phyloP scores from a whole-genome alignment of 2,329 filamentous ascomycete genomes.

The Phialophora verrucosa region DNA sequence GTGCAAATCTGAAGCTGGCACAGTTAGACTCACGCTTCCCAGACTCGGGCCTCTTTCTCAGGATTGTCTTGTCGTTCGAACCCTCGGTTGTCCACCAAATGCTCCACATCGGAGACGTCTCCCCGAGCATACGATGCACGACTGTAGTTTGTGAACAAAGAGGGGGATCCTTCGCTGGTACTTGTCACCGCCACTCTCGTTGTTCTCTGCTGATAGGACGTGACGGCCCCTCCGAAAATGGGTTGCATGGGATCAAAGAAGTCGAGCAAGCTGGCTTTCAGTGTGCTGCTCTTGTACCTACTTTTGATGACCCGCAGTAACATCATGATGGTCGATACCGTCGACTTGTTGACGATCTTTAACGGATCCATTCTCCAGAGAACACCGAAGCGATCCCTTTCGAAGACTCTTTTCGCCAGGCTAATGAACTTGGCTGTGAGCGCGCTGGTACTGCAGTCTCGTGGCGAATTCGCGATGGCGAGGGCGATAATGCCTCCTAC shows the following conservation, averaged over 20 bases:
- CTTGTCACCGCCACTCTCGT: slow-evolving; percentile 10
- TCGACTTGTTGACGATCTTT: not conserved
- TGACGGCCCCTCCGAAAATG: slow-evolving; percentile 2
- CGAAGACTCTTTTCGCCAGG: slow-evolving; percentile 8
- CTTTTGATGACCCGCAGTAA: slow-evolving; percentile 8
- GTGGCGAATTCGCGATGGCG: not conserved
- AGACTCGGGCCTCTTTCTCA: slow-evolving; percentile 7
- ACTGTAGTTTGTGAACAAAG: slow-evolving; percentile 13
- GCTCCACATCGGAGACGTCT: slow-evolving; percentile 1
- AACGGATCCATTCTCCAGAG: slow-evolving; percentile 11
- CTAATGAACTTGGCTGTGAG: slow-evolving; percentile 6
- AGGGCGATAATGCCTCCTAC: slow-evolving; percentile 8
- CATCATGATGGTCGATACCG: slow-evolving; percentile 6
- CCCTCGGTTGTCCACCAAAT: slow-evolving; percentile 8
- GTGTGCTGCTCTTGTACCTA: slow-evolving; percentile 3
- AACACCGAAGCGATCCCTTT: slow-evolving; percentile 9
- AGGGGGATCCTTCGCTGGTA: slow-evolving; percentile 9
- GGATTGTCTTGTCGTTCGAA: slow-evolving; percentile 14
- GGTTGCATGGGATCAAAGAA: slow-evolving; percentile 10
- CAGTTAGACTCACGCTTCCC: slow-evolving; percentile 8
- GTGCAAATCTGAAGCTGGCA: not conserved
- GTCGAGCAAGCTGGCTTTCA: slow-evolving; percentile 4
- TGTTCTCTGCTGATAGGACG: slow-evolving; percentile 2
- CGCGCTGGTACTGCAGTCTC: not conserved
- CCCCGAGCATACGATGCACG: slow-evolving; percentile 8